A percentile compares a stretch with the other conserved stretches of the same genome.
Evolutionary conservation across 192 early-diverging fungal species (phyloP).

Genomic region (Chytriomyces confervae): DNA sequence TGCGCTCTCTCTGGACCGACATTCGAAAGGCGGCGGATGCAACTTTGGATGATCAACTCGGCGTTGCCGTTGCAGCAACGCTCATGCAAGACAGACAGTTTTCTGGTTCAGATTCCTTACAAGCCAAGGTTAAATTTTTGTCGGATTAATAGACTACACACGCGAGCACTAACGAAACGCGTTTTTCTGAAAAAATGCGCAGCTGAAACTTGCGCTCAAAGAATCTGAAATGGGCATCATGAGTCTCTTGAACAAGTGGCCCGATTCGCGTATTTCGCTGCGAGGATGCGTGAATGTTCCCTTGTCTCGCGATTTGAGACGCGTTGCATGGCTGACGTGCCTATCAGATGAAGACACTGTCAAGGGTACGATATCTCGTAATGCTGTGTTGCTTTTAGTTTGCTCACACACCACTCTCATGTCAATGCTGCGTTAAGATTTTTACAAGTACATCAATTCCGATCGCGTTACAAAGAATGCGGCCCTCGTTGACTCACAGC

Average conservation of each 20-base stretch:
- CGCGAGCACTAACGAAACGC: neutral
- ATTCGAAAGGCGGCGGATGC: slow-evolving; percentile 29
- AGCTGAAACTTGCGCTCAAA: slow-evolving; percentile 32
- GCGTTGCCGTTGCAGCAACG: slow-evolving; percentile 5
- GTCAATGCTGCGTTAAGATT: neutral
- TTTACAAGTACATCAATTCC: slow-evolving; percentile 26
- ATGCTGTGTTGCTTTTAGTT: neutral
- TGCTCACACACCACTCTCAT: neutral
- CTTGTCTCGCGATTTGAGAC: slow-evolving; percentile 21
- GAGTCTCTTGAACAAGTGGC: slow-evolving; percentile 17
- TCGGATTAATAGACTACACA: neutral
- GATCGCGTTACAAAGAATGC: slow-evolving; percentile 20
- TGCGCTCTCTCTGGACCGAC: slow-evolving; percentile 7
- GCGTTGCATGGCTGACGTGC: slow-evolving; percentile 25
- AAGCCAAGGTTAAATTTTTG: slow-evolving; percentile 12
- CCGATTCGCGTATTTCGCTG: slow-evolving; percentile 21
- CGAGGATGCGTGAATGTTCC: slow-evolving; percentile 33
- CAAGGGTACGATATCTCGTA: slow-evolving; percentile 18
- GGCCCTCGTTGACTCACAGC: slow-evolving; percentile 1
- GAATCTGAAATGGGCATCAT: slow-evolving; percentile 30
- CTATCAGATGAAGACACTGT: slow-evolving; percentile 31
- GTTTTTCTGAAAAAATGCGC: neutral
- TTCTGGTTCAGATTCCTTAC: slow-evolving; percentile 20
- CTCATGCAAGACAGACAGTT: neutral
- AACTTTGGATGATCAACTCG: slow-evolving; percentile 24